These are phyloP conservation scores for Solanum pimpinellifolium DNA, from an alignment of 257 asterid species.

Conservation along the genomic window DNA sequence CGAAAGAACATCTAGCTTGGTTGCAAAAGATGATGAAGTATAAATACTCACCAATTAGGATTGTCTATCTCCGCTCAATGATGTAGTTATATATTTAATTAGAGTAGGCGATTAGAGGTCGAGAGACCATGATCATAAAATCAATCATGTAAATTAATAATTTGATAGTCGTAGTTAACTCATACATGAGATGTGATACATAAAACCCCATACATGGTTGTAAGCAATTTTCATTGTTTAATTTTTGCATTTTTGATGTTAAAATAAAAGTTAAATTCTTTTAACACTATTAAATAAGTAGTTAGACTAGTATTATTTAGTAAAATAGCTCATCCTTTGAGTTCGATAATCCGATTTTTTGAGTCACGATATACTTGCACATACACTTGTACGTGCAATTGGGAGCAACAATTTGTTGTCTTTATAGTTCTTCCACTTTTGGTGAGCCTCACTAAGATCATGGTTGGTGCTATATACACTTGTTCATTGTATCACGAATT, in stretches of 20 bases:
- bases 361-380: neutral
- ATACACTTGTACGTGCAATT: neutral
- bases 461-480: no score
- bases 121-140: neutral
- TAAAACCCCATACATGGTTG: neutral
- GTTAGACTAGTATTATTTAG: neutral
- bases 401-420: neutral
- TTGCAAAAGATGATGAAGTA: neutral
- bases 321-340: neutral
- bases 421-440: neutral
- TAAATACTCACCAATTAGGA: neutral
- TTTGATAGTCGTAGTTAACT: neutral
- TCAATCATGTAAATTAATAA: neutral
- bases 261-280: neutral
- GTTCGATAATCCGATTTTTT: no score
- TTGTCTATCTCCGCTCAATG: neutral
- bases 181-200: neutral
- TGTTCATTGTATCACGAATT: neutral
- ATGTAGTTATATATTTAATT: no score
- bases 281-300: neutral
- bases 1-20: neutral
- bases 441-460: neutral
- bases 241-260: no score
- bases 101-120: neutral
- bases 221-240: neutral